Percentiles rank a stretch among this genome's conserved stretches.
Evolutionary conservation across 352 stramenopile species (phyloP).

Genomic region (Globisporangium paddicum): DNA sequence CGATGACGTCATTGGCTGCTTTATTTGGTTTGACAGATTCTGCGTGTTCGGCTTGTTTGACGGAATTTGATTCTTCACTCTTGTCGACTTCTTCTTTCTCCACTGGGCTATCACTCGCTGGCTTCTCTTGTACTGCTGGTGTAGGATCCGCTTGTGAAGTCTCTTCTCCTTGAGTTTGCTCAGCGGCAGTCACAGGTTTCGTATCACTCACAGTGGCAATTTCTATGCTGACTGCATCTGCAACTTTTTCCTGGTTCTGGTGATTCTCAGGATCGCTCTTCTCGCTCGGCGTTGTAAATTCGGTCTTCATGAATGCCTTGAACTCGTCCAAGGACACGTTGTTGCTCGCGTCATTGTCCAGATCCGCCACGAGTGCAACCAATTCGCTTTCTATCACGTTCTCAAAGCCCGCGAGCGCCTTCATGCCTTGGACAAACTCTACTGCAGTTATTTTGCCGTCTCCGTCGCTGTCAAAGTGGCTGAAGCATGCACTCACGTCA

Average conservation of each 20-base stretch:
- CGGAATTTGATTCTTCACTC: background rate
- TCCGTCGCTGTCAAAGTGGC: conserved; percentile 67
- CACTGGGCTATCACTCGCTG: background rate
- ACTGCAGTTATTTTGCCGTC: conserved; percentile 46
- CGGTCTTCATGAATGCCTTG: conserved; percentile 27
- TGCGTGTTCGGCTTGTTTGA: background rate
- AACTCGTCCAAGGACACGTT: conserved; percentile 66
- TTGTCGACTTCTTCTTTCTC: background rate
- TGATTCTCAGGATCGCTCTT: background rate
- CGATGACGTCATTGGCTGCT: background rate
- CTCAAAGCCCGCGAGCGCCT: conserved; percentile 42
- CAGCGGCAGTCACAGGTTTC: background rate
- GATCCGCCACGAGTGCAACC: conserved; percentile 25
- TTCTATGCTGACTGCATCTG: background rate
- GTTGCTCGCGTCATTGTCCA: conserved; percentile 47
- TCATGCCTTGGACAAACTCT: conserved; percentile 53
- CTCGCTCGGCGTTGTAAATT: background rate
- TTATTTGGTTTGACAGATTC: background rate
- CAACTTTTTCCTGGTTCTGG: background rate
- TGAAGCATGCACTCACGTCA: conserved; percentile 45
- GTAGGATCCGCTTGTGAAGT: background rate
- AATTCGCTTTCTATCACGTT: conserved; percentile 35
- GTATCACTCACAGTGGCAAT: background rate
- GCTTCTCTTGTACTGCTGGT: background rate
- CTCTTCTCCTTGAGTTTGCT: background rate